phyloP scores from a whole-genome alignment of 441 rosid genomes.

The Populus hybrid region DNA sequence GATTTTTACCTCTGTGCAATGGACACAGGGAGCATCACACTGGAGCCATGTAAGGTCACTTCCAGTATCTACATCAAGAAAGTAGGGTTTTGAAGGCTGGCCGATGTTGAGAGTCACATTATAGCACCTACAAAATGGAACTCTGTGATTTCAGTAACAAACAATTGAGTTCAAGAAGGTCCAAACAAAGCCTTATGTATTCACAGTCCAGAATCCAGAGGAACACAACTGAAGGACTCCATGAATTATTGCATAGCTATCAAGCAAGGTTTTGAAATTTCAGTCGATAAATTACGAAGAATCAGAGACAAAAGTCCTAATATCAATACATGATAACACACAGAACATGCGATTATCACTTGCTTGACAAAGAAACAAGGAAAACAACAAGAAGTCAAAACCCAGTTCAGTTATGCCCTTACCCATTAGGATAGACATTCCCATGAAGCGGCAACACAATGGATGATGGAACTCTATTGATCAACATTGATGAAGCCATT shows the following conservation, averaged over 20 bases:
- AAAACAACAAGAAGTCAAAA: not conserved
- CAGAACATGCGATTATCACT: too few relatives aligned
- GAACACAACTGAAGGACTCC: not conserved
- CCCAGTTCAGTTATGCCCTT: constrained; percentile 9
- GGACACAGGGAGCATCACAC: constrained; percentile 74
- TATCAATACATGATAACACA: too few relatives aligned
- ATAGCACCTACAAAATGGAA: constrained; percentile 49
- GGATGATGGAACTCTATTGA: constrained; percentile 55
- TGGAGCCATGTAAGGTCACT: constrained; percentile 98
- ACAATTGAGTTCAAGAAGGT: not conserved
- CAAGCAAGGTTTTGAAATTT: not conserved
- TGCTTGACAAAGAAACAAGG: not conserved
- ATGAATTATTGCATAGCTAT: not conserved
- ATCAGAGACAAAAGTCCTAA: not conserved
- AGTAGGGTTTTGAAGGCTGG: constrained; percentile 77
- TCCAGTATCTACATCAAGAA: constrained; percentile 87
- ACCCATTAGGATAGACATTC: constrained; percentile 78
- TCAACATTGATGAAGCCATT: constrained; percentile 27
- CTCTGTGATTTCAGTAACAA: not conserved
- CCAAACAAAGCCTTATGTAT: not conserved
- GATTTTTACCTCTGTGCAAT: constrained; percentile 56
- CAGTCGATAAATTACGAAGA: not conserved
- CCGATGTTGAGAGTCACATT: constrained; percentile 68
- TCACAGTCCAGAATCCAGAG: not conserved
- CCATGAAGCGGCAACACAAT: constrained; percentile 63